phyloP scores from a whole-genome alignment of 2,329 filamentous ascomycete species.

The Diatrype stigma region DNA sequence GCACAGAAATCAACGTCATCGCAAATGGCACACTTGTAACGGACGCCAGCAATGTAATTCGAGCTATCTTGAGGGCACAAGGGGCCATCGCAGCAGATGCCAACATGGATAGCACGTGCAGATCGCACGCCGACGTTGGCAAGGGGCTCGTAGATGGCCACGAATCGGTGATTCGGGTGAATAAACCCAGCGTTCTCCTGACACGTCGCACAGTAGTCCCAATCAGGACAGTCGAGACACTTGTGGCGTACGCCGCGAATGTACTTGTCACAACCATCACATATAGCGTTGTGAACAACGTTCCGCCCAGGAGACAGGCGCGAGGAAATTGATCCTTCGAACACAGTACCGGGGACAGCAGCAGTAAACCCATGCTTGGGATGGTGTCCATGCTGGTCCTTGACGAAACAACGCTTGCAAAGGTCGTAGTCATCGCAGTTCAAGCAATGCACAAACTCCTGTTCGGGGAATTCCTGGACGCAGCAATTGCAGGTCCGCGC shows the following conservation, averaged over 20 bases:
- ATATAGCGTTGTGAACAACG: conserved; percentile 80
- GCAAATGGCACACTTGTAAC: conserved; percentile 97
- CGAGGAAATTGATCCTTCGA: conserved; percentile 58
- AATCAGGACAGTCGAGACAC: conserved; percentile 94
- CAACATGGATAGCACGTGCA: conserved; percentile 59
- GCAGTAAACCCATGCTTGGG: conserved; percentile 77
- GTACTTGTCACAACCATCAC: conserved; percentile 87
- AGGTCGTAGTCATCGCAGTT: conserved; percentile 88
- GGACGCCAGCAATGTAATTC: conserved; percentile 78
- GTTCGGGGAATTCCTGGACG: conserved; percentile 66
- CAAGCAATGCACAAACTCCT: conserved; percentile 79
- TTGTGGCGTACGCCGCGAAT: conserved; percentile 92
- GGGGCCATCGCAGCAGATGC: conserved; percentile 93
- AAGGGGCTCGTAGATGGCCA: conserved; percentile 75
- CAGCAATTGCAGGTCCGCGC: conserved; percentile 66
- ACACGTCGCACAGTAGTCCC: conserved; percentile 88
- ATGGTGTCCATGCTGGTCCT: conserved; percentile 81
- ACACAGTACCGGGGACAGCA: conserved; percentile 57
- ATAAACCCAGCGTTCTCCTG: conserved; percentile 59
- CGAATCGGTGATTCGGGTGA: conserved; percentile 85
- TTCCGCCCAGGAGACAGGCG: conserved; percentile 78
- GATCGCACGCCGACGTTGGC: conserved; percentile 34
- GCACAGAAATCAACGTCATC: conserved; percentile 94
- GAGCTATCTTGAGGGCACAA: conserved; percentile 61
- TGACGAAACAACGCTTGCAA: conserved; percentile 75